Percentiles rank a stretch among this genome's conserved stretches.
Conservation (phyloP, 164 flowering plant species). For the Magnolia changhungtana region DNA sequence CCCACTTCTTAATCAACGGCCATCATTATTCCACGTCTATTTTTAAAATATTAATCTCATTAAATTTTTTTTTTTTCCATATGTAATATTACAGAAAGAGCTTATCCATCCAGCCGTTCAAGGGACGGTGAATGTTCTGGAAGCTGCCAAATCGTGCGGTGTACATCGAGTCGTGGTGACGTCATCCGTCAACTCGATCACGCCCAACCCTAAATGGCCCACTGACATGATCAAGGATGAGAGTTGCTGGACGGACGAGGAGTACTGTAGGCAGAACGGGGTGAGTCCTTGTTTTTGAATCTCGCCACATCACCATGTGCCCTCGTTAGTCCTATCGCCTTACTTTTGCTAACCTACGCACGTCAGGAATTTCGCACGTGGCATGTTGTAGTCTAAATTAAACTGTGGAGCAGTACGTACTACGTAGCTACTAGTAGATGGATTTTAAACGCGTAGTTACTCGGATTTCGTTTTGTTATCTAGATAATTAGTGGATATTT, state of each 20-base stretch:
- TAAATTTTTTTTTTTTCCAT: not conserved
- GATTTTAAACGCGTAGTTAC: too few relatives aligned
- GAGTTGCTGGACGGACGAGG: slow-evolving; percentile 80
- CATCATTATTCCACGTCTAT: not conserved
- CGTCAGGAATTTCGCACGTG: too few relatives aligned
- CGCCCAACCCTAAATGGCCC: slow-evolving; percentile 71
- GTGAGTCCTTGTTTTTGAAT: slow-evolving; percentile 23
- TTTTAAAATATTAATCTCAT: not conserved
- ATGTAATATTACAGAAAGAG: slow-evolving; percentile 35
- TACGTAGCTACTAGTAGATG: too few relatives aligned
- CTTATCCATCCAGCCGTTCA: slow-evolving; percentile 74
- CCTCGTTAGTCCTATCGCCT: too few relatives aligned
- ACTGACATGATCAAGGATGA: slow-evolving; percentile 53
- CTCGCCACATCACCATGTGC: too few relatives aligned
- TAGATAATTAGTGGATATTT: too few relatives aligned
- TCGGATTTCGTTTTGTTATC: too few relatives aligned
- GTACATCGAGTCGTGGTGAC: slow-evolving; percentile 85
- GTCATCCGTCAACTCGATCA: slow-evolving; percentile 69
- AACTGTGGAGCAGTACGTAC: too few relatives aligned
- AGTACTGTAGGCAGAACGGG: slow-evolving; percentile 64
- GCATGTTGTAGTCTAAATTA: too few relatives aligned
- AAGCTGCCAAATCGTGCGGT: slow-evolving; percentile 63
- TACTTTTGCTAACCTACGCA: too few relatives aligned
- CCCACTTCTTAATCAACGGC: not conserved
- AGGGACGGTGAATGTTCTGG: slow-evolving; percentile 82